Percentiles rank a stretch among this genome's conserved stretches.
Evolutionary conservation across 73 alveolate genomes (phyloP).

Genomic region (Paramecium primaurelia): DNA sequence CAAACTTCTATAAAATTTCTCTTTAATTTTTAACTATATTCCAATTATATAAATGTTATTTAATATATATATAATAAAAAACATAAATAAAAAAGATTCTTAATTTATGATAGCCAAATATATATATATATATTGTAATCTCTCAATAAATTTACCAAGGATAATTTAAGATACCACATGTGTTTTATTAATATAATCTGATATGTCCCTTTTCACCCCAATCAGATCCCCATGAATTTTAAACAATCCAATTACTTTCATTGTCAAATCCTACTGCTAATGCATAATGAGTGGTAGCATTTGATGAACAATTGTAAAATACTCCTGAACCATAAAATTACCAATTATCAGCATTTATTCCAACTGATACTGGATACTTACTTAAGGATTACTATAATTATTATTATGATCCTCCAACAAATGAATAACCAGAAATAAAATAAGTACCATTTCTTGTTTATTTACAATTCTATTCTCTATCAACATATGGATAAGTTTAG

Average conservation of each 20-base stretch:
- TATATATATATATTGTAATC: not conserved
- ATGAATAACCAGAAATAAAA: not conserved
- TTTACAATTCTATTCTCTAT: not conserved
- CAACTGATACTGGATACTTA: conserved; percentile 54
- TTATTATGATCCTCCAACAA: not conserved
- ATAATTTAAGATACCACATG: conserved; percentile 18
- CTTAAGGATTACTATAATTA: not conserved
- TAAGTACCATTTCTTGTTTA: not conserved
- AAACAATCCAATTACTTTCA: conserved; percentile 1
- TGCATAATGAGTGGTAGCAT: conserved; percentile 72
- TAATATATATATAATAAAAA: too few relatives aligned
- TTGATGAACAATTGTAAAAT: not conserved
- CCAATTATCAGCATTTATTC: conserved; percentile 67
- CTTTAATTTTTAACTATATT: too few relatives aligned
- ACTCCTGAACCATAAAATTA: conserved; percentile 69
- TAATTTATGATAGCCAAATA: too few relatives aligned
- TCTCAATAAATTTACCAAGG: not conserved
- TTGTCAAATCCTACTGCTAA: conserved; percentile 73
- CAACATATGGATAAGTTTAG: conserved; percentile 68
- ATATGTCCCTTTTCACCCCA: conserved; percentile 57
- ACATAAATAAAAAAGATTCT: too few relatives aligned
- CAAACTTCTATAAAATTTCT: too few relatives aligned
- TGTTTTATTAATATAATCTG: not conserved
- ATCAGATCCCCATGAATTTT: conserved; percentile 38
- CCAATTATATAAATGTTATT: too few relatives aligned